phyloP scores from a whole-genome alignment of 495 filamentous ascomycete genomes.

The Aspergillus nanangensis region DNA sequence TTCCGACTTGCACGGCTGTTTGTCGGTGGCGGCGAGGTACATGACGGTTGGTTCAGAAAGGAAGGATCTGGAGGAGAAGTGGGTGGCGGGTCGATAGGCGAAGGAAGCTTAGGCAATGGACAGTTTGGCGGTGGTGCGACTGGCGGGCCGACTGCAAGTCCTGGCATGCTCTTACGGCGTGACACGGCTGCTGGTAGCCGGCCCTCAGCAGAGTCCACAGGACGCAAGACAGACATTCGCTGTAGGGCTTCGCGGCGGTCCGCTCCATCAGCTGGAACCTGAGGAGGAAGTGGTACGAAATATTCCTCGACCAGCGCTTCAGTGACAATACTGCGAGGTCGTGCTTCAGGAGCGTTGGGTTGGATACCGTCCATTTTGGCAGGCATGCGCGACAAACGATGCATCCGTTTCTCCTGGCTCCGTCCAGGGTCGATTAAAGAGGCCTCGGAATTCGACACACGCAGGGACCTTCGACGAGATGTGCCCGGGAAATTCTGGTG shows the following conservation, averaged over 20 bases:
- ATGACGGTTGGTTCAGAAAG: not conserved
- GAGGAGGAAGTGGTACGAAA: not conserved
- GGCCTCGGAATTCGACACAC: conserved; percentile 33
- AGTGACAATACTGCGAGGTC: conserved; percentile 15
- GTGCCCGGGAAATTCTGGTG: not conserved
- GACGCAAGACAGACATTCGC: conserved; percentile 6
- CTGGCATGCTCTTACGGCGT: conserved; percentile 54
- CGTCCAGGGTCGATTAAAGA: conserved; percentile 17
- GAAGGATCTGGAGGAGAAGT: not conserved
- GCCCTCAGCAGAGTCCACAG: not conserved
- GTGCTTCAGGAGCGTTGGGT: conserved; percentile 10
- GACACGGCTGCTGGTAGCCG: conserved; percentile 11
- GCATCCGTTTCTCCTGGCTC: conserved; percentile 4
- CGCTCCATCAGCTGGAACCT: not conserved
- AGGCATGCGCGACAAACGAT: conserved; percentile 23
- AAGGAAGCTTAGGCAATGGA: conserved; percentile 59
- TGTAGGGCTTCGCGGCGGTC: not conserved
- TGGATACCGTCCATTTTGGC: conserved; percentile 10
- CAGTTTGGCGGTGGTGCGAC: conserved; percentile 59
- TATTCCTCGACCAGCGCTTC: not conserved
- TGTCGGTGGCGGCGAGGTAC: not conserved
- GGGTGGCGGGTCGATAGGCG: conserved; percentile 9
- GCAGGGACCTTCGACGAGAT: conserved; percentile 17
- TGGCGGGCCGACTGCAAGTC: conserved; percentile 54
- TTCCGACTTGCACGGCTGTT: not conserved